Base-by-base conservation (phyloP, 116 monocot genomes). In the Posidonia oceanica region DNA sequence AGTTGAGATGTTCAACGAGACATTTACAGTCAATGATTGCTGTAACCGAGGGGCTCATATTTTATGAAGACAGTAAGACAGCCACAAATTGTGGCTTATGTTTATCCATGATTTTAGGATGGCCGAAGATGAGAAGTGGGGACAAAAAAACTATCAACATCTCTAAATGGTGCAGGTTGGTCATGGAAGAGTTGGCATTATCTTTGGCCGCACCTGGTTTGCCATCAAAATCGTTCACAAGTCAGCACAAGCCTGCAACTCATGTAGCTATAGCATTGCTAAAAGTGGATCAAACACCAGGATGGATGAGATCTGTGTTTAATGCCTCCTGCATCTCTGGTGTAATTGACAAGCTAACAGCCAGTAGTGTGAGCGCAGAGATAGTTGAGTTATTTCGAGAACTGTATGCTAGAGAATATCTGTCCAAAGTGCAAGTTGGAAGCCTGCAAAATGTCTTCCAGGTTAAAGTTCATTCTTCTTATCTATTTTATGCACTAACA, bases 381-480 rank as follows among this genome's bases (percentile, higher is more conserved):
- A 87, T 91, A 66, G 85, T 97, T n/a, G 80, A 66, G 76, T 78
- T 97, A 38, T 89, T 97, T 68, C 69, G 75, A 59, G 85, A 82
- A 57, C 75, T 96, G 39, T 66, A 83, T 75, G 60, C 53, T 3
- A 80, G 54, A 63, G 82, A 85, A 63, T 86, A 74, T 81, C 72
- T 96, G 23, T 85, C 72, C 61, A 67, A 83, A 70, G 83, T 80
- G 4, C 88, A 91, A 20, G 61, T 88, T 64, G 69, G 75, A 29
- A 54, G 63, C 69, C 60, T 95, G 44, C 84, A 79, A 60, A 74
- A 83, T 36, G 69, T 83, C 29, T 84, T 91, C 71, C 95, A 95
- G 95, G 95, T 95, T 29, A 53, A 67, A 59, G 11, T 64, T 58
- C 18, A n/a, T 16, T 23, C 14, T 67, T 57, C 10, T 67, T 18